Evolutionary conservation across 352 stramenopile species (phyloP).

Genomic region (Globisporangium apiculatum): DNA sequence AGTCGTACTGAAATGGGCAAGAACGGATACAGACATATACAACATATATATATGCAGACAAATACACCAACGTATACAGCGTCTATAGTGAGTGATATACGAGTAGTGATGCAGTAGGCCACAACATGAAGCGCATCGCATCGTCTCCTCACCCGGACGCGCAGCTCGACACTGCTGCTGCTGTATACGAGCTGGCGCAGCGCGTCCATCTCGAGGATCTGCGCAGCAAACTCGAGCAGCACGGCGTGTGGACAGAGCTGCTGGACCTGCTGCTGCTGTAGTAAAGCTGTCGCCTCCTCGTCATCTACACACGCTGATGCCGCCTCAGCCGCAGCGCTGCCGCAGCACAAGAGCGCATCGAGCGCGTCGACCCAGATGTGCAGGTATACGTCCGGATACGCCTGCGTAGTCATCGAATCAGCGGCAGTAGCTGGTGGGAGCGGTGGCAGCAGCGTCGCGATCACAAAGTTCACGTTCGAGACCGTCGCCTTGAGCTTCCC

Average conservation of each 20-base stretch:
- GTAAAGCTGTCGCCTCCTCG: constrained; percentile 1
- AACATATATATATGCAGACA: too few relatives aligned
- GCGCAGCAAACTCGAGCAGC: constrained; percentile 44
- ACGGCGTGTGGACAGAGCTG: constrained; percentile 41
- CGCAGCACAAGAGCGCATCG: constrained; percentile 45
- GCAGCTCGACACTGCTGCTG: constrained; percentile 43
- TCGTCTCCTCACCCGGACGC: constrained; percentile 33
- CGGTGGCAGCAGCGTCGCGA: constrained; percentile 39
- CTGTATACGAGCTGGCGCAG: constrained; percentile 37
- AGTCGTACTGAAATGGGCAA: constrained; percentile 40
- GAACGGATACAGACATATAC: background rate
- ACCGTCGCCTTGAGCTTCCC: constrained; percentile 42
- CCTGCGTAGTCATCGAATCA: background rate
- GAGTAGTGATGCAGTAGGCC: too few relatives aligned
- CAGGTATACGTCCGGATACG: constrained; percentile 48
- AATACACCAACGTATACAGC: too few relatives aligned
- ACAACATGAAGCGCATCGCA: too few relatives aligned
- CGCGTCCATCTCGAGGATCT: constrained; percentile 34
- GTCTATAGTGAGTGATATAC: too few relatives aligned
- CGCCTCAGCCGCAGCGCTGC: constrained; percentile 11
- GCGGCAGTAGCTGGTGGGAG: constrained; percentile 14
- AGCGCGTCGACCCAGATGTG: constrained; percentile 50
- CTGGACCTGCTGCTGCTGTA: constrained; percentile 13
- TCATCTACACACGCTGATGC: too few relatives aligned
- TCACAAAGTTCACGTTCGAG: constrained; percentile 44